Base-by-base conservation (phyloP, 192 early-diverging fungal genomes). In the Chytriomyces sp. region DNA sequence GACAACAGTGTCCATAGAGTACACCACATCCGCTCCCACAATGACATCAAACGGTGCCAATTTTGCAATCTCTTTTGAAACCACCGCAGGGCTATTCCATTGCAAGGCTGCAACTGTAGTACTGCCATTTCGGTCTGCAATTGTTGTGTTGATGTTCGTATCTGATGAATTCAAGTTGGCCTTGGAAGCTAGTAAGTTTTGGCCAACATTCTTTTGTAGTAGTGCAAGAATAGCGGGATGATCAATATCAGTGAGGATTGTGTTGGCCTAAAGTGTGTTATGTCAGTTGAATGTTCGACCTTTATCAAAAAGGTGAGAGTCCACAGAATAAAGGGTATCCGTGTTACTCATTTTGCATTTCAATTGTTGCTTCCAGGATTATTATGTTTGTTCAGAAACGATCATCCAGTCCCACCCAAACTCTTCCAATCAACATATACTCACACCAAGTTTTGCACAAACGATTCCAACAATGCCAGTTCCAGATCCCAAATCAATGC, bases 11-110 rank as follows among this genome's bases (percentile, higher is more conserved):
- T 72, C 70, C 70, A 72, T 72, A 7, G 58, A 34, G 33, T 61
- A 74, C 12, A 74, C 67, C 5, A 74, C 72, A 56, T 74, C 72
- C 6, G 72, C 72, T 10, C 63, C 72, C 41, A 74, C 39, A 53
- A 74, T 56, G 5, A 74, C 8, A 33, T 74, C 72, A 55, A 68
- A 68, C 32, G 70, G 49, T 7, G 32, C 70, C 3, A n/a, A 22
- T 5, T 19, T 10, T 26, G 25, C 26, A 64, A 61, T 54, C 31
- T 72, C 59, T 5, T 17, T 40, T 5, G 65, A 53, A 38, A 68
- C 36, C 12, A 52, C 52, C 10, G 54, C 52, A 36, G 65, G 65
- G 4, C 25, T 31, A n/a, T 33, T 26, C 70, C 70, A 72, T 37
- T 72, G 58, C 3, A 72, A 33, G 5, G 59, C 31, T 5, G 39